Percentiles rank a stretch among this genome's conserved stretches.
Evolutionary conservation across 2,329 filamentous ascomycete species (phyloP).

Genomic region (Diatrype stigma): DNA sequence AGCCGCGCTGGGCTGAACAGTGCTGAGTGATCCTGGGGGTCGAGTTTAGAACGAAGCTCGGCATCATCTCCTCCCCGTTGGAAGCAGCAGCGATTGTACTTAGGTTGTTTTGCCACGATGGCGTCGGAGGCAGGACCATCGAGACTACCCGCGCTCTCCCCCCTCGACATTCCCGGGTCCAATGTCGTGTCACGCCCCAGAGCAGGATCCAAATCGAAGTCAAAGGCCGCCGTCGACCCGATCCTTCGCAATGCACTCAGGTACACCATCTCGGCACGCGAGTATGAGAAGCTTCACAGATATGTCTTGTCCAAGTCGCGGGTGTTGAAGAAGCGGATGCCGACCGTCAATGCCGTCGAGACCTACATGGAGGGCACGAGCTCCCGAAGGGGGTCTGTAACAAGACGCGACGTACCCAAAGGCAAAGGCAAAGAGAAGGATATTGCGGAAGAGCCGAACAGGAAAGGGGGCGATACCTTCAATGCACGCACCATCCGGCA

Average conservation of each 20-base stretch:
- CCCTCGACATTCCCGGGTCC: conserved; percentile 18
- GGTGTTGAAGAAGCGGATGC: conserved; percentile 49
- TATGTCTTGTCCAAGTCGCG: conserved; percentile 73
- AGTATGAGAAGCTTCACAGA: conserved; percentile 81
- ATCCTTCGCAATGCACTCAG: conserved; percentile 80
- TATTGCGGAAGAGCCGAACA: conserved; percentile 9
- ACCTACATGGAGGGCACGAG: conserved; percentile 45
- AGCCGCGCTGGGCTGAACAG: no score
- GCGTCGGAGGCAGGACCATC: conserved; percentile 16
- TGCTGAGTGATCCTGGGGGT: no score
- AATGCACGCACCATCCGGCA: conserved; percentile 68
- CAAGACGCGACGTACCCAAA: conserved; percentile 23
- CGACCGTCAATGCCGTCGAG: conserved; percentile 52
- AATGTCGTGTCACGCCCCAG: conserved; percentile 15
- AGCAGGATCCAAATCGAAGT: conserved; percentile 16
- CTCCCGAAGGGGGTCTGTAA: conserved; percentile 11
- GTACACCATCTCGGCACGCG: conserved; percentile 78
- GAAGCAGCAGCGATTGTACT: not conserved
- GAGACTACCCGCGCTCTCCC: conserved; percentile 12
- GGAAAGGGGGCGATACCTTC: conserved; percentile 54
- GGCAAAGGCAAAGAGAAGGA: conserved; percentile 21
- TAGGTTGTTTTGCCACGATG: conserved; percentile 10
- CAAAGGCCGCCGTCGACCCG: conserved; percentile 50
- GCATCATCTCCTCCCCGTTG: not conserved
- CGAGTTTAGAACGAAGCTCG: not conserved